Evolutionary conservation across 2,329 filamentous ascomycete species (phyloP).

Genomic region (Fusarium sarcochroum): DNA sequence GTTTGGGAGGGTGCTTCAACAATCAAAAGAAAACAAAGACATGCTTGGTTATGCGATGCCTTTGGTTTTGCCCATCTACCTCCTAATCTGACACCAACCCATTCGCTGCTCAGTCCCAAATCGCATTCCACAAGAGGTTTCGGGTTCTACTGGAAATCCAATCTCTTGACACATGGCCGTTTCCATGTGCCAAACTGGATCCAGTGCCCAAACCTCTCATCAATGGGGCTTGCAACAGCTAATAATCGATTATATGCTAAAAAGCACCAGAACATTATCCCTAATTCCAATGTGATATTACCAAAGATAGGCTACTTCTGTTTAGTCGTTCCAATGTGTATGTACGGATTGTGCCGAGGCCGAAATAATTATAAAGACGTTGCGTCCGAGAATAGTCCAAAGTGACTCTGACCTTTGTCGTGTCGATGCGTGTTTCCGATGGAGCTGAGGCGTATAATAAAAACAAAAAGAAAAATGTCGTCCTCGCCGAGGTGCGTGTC

Average conservation of each 20-base stretch:
- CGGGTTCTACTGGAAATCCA: conserved; percentile 10
- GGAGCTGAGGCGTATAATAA: conserved; percentile 44
- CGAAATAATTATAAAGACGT: conserved; percentile 49
- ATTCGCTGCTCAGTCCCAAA: conserved; percentile 20
- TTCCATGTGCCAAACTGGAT: conserved; percentile 24
- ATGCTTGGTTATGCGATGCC: conserved; percentile 34
- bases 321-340: conserved; percentile 52
- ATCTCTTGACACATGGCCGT: conserved; percentile 8
- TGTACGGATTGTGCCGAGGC: conserved; percentile 53
- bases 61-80: conserved; percentile 38
- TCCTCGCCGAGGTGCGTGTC: conserved; percentile 41
- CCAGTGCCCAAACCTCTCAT: conserved; percentile 22
- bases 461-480: conserved; percentile 43
- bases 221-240: conserved; percentile 27
- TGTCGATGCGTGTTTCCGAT: conserved; percentile 48
- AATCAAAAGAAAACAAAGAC: conserved; percentile 37
- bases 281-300: conserved; percentile 65
- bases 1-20: conserved; percentile 26
- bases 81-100: conserved; percentile 27
- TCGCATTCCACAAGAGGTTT: conserved; percentile 20
- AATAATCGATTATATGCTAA: conserved; percentile 52
- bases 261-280: conserved; percentile 46
- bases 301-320: conserved; percentile 56
- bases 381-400: conserved; percentile 52
- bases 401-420: conserved; percentile 49